Conservation (phyloP, 805 yeast species). For the Zygotorulaspora danielsina region DNA sequence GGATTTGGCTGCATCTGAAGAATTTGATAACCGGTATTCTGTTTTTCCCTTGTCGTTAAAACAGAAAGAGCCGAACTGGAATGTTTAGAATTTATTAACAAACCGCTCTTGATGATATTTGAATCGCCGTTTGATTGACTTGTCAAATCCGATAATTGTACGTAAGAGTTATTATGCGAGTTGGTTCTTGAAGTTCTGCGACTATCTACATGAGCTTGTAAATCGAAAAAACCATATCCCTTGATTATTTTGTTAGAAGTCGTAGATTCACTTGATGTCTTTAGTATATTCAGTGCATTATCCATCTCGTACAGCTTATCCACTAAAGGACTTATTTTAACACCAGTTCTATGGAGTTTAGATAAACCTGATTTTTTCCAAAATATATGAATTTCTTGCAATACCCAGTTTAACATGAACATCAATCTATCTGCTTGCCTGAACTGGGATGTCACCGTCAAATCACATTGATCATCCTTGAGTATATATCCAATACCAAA, state of each 20-base stretch:
- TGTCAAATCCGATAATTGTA: slow-evolving; percentile 19
- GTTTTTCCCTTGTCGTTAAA: slow-evolving; percentile 29
- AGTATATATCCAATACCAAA: slow-evolving; percentile 91
- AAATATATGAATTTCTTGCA: slow-evolving; percentile 53
- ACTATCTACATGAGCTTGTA: slow-evolving; percentile 28
- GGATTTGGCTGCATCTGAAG: slow-evolving; percentile 17
- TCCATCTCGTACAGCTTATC: slow-evolving; percentile 37
- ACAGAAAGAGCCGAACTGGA: slow-evolving; percentile 24
- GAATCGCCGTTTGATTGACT: slow-evolving; percentile 5
- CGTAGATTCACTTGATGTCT: slow-evolving; percentile 1
- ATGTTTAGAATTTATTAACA: slow-evolving; percentile 9
- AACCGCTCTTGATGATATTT: slow-evolving; percentile 1
- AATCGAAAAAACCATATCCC: slow-evolving; percentile 28
- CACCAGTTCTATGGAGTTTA: slow-evolving; percentile 16
- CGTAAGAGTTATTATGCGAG: slow-evolving; percentile 18
- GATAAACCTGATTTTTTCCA: slow-evolving; percentile 30
- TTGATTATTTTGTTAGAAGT: slow-evolving; percentile 12
- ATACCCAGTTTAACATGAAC: slow-evolving; percentile 65
- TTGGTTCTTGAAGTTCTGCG: slow-evolving; percentile 21
- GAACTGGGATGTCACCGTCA: slow-evolving; percentile 83
- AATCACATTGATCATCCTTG: slow-evolving; percentile 70
- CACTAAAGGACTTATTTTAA: slow-evolving; percentile 28
- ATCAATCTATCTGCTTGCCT: slow-evolving; percentile 79
- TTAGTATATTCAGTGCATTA: slow-evolving; percentile 27
- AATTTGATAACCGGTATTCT: slow-evolving; percentile 31